A percentile compares a stretch with the other conserved stretches of the same genome.
Evolutionary conservation across 2,329 filamentous ascomycete species (phyloP).

Genomic region (Cadophora malorum): DNA sequence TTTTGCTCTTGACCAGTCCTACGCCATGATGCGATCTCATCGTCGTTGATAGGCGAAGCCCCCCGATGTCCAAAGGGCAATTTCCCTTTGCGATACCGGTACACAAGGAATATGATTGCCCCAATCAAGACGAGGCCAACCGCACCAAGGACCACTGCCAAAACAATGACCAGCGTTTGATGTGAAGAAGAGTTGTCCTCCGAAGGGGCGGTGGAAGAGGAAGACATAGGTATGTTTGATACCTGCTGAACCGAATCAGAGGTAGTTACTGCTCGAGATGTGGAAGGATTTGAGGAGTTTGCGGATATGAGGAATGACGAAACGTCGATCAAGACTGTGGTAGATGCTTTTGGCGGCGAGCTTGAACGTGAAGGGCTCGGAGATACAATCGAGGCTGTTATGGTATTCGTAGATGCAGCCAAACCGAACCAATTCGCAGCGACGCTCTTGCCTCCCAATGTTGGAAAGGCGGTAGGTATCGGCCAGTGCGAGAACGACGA

Average conservation of each 20-base stretch:
- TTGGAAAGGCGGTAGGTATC: constrained; percentile 5
- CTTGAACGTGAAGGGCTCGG: constrained; percentile 19
- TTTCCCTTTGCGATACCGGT: constrained; percentile 39
- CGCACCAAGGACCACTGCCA: constrained; percentile 40
- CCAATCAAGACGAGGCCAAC: constrained; percentile 38
- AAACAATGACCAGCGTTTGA: constrained; percentile 38
- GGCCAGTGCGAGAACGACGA: constrained; percentile 13
- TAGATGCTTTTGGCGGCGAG: constrained; percentile 13
- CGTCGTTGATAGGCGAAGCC: constrained; percentile 67
- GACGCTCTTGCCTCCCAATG: background rate
- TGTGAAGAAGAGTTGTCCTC: constrained; percentile 13
- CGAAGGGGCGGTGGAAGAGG: constrained; percentile 24
- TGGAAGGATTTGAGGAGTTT: constrained; percentile 18
- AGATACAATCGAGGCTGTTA: constrained; percentile 25
- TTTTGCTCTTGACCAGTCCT: constrained; percentile 33
- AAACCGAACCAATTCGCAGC: constrained; percentile 8
- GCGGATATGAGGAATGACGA: constrained; percentile 31
- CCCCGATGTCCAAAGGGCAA: constrained; percentile 58
- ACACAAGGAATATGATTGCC: constrained; percentile 33
- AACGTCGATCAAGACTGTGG: constrained; percentile 31
- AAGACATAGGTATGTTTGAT: constrained; percentile 30
- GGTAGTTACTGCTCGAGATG: constrained; percentile 15
- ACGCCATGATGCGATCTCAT: constrained; percentile 69
- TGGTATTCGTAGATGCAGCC: constrained; percentile 22
- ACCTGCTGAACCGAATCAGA: constrained; percentile 15